Percentiles rank a stretch among this genome's conserved stretches.
phyloP scores from a whole-genome alignment of 2,329 filamentous ascomycete genomes.

The Microcera coccophila region DNA sequence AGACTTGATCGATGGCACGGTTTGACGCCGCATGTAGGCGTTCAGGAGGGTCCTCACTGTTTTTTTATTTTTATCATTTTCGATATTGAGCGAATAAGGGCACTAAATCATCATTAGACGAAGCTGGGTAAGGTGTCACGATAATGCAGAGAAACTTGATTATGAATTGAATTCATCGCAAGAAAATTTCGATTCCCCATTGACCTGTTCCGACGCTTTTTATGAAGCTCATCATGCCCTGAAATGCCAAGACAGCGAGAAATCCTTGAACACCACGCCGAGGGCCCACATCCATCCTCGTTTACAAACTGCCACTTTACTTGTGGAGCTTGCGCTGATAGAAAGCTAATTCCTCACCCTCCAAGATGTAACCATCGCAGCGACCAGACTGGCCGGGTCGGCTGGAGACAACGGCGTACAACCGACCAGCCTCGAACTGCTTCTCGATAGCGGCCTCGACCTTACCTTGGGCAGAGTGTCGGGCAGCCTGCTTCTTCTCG shows the following conservation, averaged over 20 bases:
- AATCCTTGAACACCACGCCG: constrained; percentile 39
- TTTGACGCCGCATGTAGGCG: constrained; percentile 10
- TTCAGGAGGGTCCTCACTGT: constrained; percentile 4
- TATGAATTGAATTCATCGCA: constrained; percentile 32
- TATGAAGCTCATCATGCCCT: constrained; percentile 36
- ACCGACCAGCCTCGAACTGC: constrained; percentile 98
- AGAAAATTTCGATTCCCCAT: constrained; percentile 36
- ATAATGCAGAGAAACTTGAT: constrained; percentile 21
- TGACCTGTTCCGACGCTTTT: constrained; percentile 37
- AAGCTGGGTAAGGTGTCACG: constrained; percentile 12
- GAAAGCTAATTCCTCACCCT: constrained; percentile 99
- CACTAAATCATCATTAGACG: constrained; percentile 4
- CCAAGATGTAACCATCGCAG: constrained; percentile 94
- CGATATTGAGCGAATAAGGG: no score
- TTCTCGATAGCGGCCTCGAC: constrained; percentile 89
- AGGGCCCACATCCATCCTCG: constrained; percentile 23
- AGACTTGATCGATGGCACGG: constrained; percentile 9
- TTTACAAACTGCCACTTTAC: constrained; percentile 53
- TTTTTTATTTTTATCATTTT: no score
- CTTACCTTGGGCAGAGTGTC: constrained; percentile 82
- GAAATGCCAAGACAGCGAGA: constrained; percentile 34
- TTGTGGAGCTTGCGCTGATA: constrained; percentile 99
- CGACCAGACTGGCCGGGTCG: constrained; percentile 96
- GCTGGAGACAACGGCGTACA: constrained; percentile 89
- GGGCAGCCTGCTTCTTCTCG: constrained; percentile 92